Percentiles rank a stretch among this genome's conserved stretches.
These are phyloP conservation scores for Xylariaceae sp. DNA, from an alignment of 2,329 filamentous ascomycete genomes.

Conservation along the genomic window DNA sequence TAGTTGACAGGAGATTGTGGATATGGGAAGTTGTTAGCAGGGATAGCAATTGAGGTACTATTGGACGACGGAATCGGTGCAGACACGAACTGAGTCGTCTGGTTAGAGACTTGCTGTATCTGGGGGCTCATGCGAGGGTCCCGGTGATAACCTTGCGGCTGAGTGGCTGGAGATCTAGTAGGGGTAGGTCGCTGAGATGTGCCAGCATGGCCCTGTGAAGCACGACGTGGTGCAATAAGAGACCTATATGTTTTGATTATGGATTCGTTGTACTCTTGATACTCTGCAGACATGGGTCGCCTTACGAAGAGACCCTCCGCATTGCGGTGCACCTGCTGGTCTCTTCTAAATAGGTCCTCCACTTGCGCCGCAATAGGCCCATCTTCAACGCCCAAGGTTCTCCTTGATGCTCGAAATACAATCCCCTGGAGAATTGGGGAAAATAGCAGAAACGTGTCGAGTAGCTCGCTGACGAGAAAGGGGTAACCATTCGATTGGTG, in stretches of 20 bases:
- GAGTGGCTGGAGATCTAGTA: constrained; percentile 5
- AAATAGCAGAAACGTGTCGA: constrained; percentile 47
- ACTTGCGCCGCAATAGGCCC: constrained; percentile 38
- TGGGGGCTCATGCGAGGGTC: constrained; percentile 6
- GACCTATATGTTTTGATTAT: constrained; percentile 24
- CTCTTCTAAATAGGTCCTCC: constrained; percentile 41
- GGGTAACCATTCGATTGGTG: constrained; percentile 49
- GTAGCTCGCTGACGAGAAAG: constrained; percentile 60
- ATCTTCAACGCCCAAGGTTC: constrained; percentile 48
- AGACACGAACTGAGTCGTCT: constrained; percentile 3
- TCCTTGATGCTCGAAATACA: constrained; percentile 54
- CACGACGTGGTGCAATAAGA: constrained; percentile 12
- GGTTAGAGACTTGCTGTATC: constrained; percentile 4
- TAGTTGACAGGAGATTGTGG: constrained; percentile 16
- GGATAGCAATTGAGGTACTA: not conserved
- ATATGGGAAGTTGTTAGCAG: constrained; percentile 12
- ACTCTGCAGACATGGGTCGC: constrained; percentile 7
- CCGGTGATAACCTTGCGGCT: constrained; percentile 5
- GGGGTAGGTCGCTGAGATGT: constrained; percentile 3
- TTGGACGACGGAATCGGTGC: not conserved
- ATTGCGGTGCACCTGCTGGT: constrained; percentile 38
- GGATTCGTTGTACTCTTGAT: constrained; percentile 25
- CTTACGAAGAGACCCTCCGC: constrained; percentile 21
- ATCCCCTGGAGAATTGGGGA: constrained; percentile 57
- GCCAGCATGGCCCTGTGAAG: constrained; percentile 1